These are phyloP conservation scores for Rhodotorula paludigena DNA, from an alignment of 768 basidiomycete genomes.

Conservation along the genomic window DNA sequence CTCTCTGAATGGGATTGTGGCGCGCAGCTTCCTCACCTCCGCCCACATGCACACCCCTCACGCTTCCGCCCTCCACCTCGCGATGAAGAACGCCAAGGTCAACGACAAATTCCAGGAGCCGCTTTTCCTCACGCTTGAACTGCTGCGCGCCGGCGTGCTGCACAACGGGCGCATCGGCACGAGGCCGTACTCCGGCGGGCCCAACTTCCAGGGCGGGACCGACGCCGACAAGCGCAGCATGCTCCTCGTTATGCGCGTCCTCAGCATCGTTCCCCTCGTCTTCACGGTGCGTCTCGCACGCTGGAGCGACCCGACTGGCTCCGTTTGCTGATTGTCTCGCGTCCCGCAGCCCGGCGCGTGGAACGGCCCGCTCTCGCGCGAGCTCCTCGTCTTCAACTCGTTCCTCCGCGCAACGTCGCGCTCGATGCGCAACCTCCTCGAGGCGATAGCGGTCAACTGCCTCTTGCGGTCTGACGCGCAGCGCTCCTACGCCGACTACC, in stretches of 20 bases:
- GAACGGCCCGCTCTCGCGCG: constrained; percentile 93
- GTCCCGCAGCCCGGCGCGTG: constrained; percentile 69
- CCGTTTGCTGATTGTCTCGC: not conserved
- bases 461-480: constrained; percentile 82
- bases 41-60: constrained; percentile 82
- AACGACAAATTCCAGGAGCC: constrained; percentile 99
- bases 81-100: constrained; percentile 68
- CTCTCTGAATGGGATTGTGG: not conserved
- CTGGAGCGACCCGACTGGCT: too few relatives aligned
- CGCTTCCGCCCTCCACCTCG: constrained; percentile 83
- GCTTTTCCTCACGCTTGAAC: constrained; percentile 86
- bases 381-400: constrained; percentile 95
- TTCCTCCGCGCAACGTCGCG: constrained; percentile 88
- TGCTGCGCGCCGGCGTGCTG: constrained; percentile 93
- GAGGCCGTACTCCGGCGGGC: constrained; percentile 33
- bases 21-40: constrained; percentile 73
- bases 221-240: constrained; percentile 62
- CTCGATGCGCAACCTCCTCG: constrained; percentile 79
- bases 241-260: constrained; percentile 90
- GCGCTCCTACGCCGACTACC: constrained; percentile 76
- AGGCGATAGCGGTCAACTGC: constrained; percentile 89
- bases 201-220: constrained; percentile 50
- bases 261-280: constrained; percentile 88
- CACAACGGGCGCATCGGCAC: constrained; percentile 51
- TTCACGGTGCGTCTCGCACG: constrained; percentile 75